Percentiles rank a stretch among this genome's conserved stretches.
Conservation (phyloP, 495 filamentous ascomycete species). For the Aspergillus heteromorphus region DNA sequence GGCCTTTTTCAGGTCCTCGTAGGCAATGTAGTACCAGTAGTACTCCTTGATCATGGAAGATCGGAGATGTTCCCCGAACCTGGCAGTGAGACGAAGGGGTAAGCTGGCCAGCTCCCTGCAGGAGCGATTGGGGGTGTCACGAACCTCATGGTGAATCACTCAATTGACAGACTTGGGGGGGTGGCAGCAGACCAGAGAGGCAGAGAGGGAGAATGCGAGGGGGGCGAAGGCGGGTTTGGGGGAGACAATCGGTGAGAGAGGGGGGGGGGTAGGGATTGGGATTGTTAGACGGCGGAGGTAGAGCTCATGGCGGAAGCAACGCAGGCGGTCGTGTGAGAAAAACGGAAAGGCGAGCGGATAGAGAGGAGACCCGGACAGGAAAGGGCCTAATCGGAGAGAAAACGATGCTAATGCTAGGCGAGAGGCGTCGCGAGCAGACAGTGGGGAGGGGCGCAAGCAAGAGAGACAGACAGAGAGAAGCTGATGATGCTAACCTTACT, state of each 20-base stretch:
- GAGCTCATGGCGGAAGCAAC: not conserved
- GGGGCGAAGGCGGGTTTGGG: not conserved
- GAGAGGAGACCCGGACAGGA: not conserved
- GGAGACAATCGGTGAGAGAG: no score
- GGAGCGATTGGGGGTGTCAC: not conserved
- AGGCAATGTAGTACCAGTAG: slow-evolving; percentile 94
- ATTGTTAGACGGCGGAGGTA: not conserved
- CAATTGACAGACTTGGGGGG: not conserved
- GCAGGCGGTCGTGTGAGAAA: not conserved
- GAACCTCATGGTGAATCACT: slow-evolving; percentile 18
- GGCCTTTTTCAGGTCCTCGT: slow-evolving; percentile 84
- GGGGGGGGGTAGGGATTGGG: not conserved
- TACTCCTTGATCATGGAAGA: slow-evolving; percentile 93
- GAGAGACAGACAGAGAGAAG: not conserved
- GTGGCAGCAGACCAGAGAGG: not conserved
- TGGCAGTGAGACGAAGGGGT: slow-evolving; percentile 32
- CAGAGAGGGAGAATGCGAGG: not conserved
- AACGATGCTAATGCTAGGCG: not conserved
- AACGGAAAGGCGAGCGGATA: not conserved
- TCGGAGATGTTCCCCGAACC: slow-evolving; percentile 94
- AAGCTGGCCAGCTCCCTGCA: not conserved
- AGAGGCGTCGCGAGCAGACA: not conserved
- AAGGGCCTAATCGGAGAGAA: not conserved
- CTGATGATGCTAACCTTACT: not conserved
- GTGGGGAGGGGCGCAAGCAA: not conserved